Conservation (phyloP, 2,329 filamentous ascomycete genomes). For the Ophioceras dolichostomum region DNA sequence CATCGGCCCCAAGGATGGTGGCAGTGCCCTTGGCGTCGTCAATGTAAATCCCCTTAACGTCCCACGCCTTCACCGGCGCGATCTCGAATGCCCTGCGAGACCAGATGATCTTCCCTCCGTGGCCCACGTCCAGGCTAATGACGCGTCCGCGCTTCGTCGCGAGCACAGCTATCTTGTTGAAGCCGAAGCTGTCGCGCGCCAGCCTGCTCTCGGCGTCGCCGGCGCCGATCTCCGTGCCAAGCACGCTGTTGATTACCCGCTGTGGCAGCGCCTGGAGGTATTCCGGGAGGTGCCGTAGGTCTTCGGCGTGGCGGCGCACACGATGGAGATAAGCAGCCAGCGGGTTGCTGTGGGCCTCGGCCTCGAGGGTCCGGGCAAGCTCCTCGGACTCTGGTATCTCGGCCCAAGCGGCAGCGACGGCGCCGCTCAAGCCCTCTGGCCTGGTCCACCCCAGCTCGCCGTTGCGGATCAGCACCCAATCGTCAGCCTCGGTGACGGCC, state of each 20-base stretch:
- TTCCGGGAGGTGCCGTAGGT: slow-evolving; percentile 63
- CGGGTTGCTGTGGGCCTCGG: slow-evolving; percentile 74
- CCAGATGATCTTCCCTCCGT: slow-evolving; percentile 67
- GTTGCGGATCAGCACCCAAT: slow-evolving; percentile 78
- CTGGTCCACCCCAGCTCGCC: slow-evolving; percentile 71
- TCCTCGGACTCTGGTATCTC: slow-evolving; percentile 63
- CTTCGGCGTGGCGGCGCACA: slow-evolving; percentile 66
- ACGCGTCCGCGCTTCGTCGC: slow-evolving; percentile 70
- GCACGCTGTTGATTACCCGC: slow-evolving; percentile 52
- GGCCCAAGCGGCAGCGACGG: slow-evolving; percentile 69
- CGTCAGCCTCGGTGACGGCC: slow-evolving; percentile 50
- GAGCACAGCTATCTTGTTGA: slow-evolving; percentile 73
- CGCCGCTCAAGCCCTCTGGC: slow-evolving; percentile 68
- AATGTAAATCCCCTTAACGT: slow-evolving; percentile 55
- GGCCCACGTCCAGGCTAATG: slow-evolving; percentile 67
- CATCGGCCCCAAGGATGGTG: slow-evolving; percentile 45
- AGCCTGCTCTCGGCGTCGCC: slow-evolving; percentile 25
- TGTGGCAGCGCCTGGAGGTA: slow-evolving; percentile 60
- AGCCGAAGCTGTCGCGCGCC: slow-evolving; percentile 68
- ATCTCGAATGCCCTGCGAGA: slow-evolving; percentile 51
- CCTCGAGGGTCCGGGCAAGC: slow-evolving; percentile 68
- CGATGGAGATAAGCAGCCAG: slow-evolving; percentile 79
- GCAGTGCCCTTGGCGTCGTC: slow-evolving; percentile 43
- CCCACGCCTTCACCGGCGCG: slow-evolving; percentile 42
- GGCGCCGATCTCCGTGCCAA: slow-evolving; percentile 38